Evolutionary conservation across 2,329 filamentous ascomycete genomes (phyloP), one percentile per base, ranked within the genome.

Genomic region (Ceratocystis papillata): DNA sequence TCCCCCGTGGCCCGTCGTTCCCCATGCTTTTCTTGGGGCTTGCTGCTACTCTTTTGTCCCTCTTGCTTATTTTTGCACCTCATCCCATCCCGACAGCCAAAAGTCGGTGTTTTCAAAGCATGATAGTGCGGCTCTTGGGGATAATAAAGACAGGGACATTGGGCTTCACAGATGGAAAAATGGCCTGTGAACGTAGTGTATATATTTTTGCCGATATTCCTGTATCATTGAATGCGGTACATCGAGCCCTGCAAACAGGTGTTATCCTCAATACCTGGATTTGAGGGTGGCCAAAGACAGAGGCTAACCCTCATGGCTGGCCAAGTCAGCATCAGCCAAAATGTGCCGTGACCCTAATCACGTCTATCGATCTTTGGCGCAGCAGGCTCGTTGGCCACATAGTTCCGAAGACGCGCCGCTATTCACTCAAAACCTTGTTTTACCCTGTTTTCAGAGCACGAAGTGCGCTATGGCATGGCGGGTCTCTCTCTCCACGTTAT

Each of bases 71-170:
- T 48, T 46, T 50, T 48, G 44, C 61, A 63, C 61, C 61, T 63
- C 61, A 63, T 30, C 61, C 41, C 61, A 63, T 63, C 61, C 8
- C 44, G 44, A 46, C 61, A 48, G 61, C 61, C 44, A 63, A 63
- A 63, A 48, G 44, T n/a, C 61, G 15, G 28, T 50, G 44, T 63
- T 63, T 63, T 63, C 41, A 22, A 44, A 59, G 61, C 37, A 15
- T 30, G 30, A 48, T 63, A 48, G 41, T 63, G 44, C 61, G 8
- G 37, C 25, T 44, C 22, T 10, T 17, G 22, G n/a, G 0, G 28
- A 5, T n/a, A 1, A 33, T 17, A 37, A 33, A 20, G 2, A 46
- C 8, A 6, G 5, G 0, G 1, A n/a, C 1, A 33, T 37, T 59
- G 3, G 12, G 15, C 30, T 33, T 7, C 8, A 10, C 55, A 33